Evolutionary conservation across 1,284 basidiomycete species (phyloP), one percentile per base, ranked within the genome.

Genomic region (Meira nashicola): DNA sequence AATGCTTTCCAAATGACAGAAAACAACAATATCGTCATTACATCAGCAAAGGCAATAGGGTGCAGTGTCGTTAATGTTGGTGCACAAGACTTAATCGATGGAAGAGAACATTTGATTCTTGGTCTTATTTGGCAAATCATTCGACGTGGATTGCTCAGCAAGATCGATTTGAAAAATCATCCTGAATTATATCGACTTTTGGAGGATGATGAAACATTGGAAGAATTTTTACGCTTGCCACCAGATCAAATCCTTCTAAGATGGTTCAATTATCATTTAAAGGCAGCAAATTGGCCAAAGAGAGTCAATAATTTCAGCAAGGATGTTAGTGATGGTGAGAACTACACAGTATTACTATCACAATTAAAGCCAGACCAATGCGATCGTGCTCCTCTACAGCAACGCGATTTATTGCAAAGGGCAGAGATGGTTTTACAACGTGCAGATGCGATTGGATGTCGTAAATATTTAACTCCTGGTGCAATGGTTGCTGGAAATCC

Each of bases 11-110:
- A 97, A 78, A 96, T 96, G 79, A 97, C 94, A 0, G 94, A 98
- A 80, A 98, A 98, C 83, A 97, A 98, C 83, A 98, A 97, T 81
- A 94, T 98, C 72, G 94, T 98, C 78, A 96, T 98, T 80, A 89
- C 90, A 10, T 98, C 95, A 38, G 87, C 94, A 46, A 94, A 96
- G 81, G 94, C 90, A 79, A 97, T 98, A 68, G 94, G 94, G 39
- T 96, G 95, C 79, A 93, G 90, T 8, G 92, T 97, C 54, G 94
- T 98, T 79, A 98, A 98, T 81, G 96, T 98, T 67, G 94, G 95
- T 39, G 89, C 94, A 0, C 84, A 86, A 19, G 94, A 98, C 81
- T 82, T 98, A 60, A 86, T 91, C 49, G 93, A 96, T 65, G 93
- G 94, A 8, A 84, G 90, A 60, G 94, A 98, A 79, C 94, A 97